phyloP scores from a whole-genome alignment of 257 asterid species.

The Oldenlandia corymbosa region DNA sequence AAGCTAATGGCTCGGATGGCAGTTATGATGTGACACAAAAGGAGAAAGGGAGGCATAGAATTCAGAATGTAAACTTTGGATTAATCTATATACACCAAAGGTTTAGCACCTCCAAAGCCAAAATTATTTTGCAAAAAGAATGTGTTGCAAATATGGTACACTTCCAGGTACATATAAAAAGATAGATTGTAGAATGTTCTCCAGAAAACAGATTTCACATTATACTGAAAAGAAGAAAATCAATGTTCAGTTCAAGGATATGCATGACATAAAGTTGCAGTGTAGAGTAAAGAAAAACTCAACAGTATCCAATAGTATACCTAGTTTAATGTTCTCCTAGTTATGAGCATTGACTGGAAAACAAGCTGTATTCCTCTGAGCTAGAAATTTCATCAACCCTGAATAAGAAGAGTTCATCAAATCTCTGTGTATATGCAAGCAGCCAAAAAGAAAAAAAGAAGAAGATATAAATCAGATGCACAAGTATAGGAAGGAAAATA shows the following conservation, averaged over 20 bases:
- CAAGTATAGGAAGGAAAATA: no score
- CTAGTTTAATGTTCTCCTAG: slow-evolving; percentile 56
- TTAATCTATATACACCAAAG: no score
- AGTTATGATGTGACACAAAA: no score
- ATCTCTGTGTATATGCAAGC: background rate
- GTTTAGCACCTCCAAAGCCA: no score
- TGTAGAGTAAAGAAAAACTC: background rate
- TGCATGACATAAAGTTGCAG: background rate
- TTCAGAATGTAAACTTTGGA: no score
- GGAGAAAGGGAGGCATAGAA: no score
- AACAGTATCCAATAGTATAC: slow-evolving; percentile 23
- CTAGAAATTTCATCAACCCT: slow-evolving; percentile 63
- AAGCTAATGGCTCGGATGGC: no score
- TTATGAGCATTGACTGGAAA: slow-evolving; percentile 82
- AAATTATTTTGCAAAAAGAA: no score
- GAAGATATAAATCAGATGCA: no score
- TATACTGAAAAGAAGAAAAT: background rate
- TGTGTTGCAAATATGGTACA: no score
- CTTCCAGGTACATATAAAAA: no score
- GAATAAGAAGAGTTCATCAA: slow-evolving; percentile 18
- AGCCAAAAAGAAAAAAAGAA: background rate
- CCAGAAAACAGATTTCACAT: no score
- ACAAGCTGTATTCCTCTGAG: slow-evolving; percentile 32
- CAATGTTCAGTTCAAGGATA: background rate
- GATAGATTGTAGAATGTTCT: background rate